Base-by-base conservation (phyloP, 495 filamentous ascomycete species). In the Lasiosphaeria ovina region DNA sequence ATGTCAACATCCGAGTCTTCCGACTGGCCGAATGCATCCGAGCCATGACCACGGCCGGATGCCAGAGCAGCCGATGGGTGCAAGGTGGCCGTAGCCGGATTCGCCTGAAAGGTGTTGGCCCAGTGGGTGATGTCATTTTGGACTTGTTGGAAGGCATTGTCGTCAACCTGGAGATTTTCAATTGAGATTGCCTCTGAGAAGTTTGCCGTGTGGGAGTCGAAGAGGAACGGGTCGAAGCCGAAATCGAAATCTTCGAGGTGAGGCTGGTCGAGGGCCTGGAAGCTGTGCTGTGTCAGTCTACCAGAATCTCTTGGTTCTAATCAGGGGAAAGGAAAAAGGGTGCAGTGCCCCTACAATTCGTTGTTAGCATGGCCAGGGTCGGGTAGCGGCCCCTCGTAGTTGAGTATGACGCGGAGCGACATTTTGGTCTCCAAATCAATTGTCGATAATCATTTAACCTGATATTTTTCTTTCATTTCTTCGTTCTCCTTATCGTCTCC, bases 1-100 rank as follows among this genome's bases (percentile, higher is more conserved):
- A 24, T 32, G 48, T 53, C 35, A 10, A 16, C 51, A 5, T 54
- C 51, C 11, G 51, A 38, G 51, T 61, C 40, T 7, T 55, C 59
- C 3, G 34, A 49, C 31, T 36, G 24, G 44, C 44, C 16, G 11
- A 4, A 47, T 9, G 7, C 4, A 14, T 14, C 5, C 12, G 44
- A 47, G 44, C 12, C 6, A 5, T 11, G 44, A 47, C 16, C 12
- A 9, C 16, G 12, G 12, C 16, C 12, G 12, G 4, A 4, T 9
- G 11, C 12, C 5, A n/a, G 6, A 47, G 44, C 44, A 1, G 7
- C 5, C 6, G 12, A 7, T 47, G 44, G 12, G 12, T 47, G 11
- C 12, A n/a, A n/a, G 44, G 12, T 11, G 5, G 14, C 12, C 33
- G 12, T 10, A 3, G 33, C 34, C 12, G 47, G 14, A 14, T 11